Percentiles rank a stretch among this genome's conserved stretches.
Conservation (phyloP, 1,139 yeast species). For the Pichia sp. region DNA sequence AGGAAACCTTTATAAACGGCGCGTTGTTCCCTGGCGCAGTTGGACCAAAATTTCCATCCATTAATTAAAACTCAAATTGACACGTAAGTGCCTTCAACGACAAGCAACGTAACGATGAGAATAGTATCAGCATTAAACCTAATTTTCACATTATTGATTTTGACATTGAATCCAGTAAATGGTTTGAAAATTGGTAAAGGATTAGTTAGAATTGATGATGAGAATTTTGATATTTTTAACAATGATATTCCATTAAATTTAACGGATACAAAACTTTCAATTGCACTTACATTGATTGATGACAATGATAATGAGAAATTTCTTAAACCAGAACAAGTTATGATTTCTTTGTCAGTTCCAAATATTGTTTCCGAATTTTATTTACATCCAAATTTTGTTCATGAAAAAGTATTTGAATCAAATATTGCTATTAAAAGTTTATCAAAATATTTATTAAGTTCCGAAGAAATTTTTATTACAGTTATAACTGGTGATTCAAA, state of each 20-base stretch:
- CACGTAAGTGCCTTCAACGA: too few species aligned
- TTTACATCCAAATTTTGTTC: constrained; percentile 19
- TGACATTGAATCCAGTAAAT: not conserved
- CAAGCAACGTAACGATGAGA: not conserved
- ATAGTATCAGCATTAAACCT: not conserved
- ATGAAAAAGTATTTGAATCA: constrained; percentile 15
- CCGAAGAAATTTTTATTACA: constrained; percentile 18
- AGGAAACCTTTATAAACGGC: too few species aligned
- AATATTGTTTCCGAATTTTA: constrained; percentile 14
- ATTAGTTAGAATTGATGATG: constrained; percentile 14
- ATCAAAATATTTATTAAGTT: constrained; percentile 19
- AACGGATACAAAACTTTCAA: constrained; percentile 15
- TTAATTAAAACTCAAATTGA: too few species aligned
- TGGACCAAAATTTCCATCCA: too few species aligned
- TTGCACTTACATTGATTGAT: constrained; percentile 15
- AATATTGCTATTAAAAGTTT: constrained; percentile 15
- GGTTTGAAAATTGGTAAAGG: constrained; percentile 16
- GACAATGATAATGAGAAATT: constrained; percentile 2
- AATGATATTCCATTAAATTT: constrained; percentile 13
- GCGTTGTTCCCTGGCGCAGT: too few species aligned
- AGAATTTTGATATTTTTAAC: constrained; percentile 8
- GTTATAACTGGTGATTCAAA: constrained; percentile 25
- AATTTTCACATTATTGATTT: not conserved
- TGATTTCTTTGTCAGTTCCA: constrained; percentile 16
- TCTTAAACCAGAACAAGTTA: constrained; percentile 20